Base-by-base conservation (phyloP, 2,329 filamentous ascomycete species). In the Arthrobotrys pseudoclavata region DNA sequence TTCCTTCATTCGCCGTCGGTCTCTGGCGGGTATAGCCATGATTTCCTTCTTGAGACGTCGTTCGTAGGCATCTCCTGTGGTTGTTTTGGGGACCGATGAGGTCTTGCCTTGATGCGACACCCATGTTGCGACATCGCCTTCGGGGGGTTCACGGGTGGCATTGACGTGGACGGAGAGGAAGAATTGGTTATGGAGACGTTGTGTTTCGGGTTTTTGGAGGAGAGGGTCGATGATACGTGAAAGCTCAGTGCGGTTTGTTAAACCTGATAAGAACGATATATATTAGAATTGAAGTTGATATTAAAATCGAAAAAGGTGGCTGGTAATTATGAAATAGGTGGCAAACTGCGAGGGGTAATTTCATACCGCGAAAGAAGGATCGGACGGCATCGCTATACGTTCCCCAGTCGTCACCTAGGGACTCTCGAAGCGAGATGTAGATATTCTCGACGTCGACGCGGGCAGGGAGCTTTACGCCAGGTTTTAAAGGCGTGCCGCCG, bases 41-140 rank as follows among this genome's bases (percentile, higher is more conserved):
- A 92, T 89, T 82, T 91, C 89, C 80, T 87, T 88, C 84, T 91
- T 91, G 60, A 91, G 83, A 80, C 87, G 87, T 80, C 89, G 86
- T 83, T 92, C 90, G 61, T 81, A 86, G 37, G 90, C 89, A 85
- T 91, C 90, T 29, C 89, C 89, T 29, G 87, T 88, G 55, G 89
- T 86, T 22, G 89, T 88, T 82, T 91, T 91, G 80, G 85, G 87
- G 79, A 87, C 87, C 34, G 87, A 84, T 48, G 85, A 86, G 10
- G 87, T 84, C 18, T 91, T 91, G 81, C 91, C 90, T 81, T 91
- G 91, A 68, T 90, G 89, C 83, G 89, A 91, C 82, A 91, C 90
- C 90, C 90, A 92, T 77, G 89, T 88, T 57, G 90, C 90, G 81
- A 90, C 87, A 80, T 89, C 89, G 82, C 86, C 86, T 79, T 91